Evolutionary conservation across 805 yeast genomes (phyloP).

Genomic region (Lipomyces sp.): DNA sequence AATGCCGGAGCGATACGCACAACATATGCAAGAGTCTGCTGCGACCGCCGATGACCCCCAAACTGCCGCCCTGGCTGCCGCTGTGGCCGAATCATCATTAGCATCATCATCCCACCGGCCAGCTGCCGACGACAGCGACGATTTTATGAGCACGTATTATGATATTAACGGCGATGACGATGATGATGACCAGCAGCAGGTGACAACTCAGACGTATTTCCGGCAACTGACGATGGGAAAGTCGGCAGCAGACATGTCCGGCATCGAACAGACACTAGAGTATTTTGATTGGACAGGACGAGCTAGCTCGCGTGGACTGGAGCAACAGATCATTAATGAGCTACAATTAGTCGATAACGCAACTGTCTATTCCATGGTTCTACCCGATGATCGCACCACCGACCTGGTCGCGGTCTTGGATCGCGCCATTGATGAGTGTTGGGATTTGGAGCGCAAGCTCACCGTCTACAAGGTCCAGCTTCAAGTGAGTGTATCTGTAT

Average conservation of each 20-base stretch:
- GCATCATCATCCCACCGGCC: not conserved
- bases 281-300: conserved; percentile 76
- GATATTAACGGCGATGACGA: not conserved
- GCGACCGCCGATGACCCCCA: not conserved
- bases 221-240: conserved; percentile 22
- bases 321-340: conserved; percentile 62
- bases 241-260: conserved; percentile 38
- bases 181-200: conserved; percentile 1
- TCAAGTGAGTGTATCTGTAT: conserved; percentile 9
- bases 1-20: conserved; percentile 32
- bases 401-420: conserved; percentile 52
- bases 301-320: conserved; percentile 65
- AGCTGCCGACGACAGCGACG: conserved; percentile 12
- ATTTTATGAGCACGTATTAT: not conserved
- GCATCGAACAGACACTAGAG: conserved; percentile 68
- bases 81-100: not conserved
- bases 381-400: conserved; percentile 53
- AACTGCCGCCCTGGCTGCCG: not conserved
- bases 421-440: conserved; percentile 58
- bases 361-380: conserved; percentile 61
- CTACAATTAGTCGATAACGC: conserved; percentile 64
- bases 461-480: conserved; percentile 43
- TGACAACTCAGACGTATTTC: conserved; percentile 19
- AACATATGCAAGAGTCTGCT: conserved; percentile 5
- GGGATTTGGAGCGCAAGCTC: conserved; percentile 58